A percentile compares a stretch with the other conserved stretches of the same genome.
phyloP scores from a whole-genome alignment of 257 asterid genomes.

The Forsythia suspensa region DNA sequence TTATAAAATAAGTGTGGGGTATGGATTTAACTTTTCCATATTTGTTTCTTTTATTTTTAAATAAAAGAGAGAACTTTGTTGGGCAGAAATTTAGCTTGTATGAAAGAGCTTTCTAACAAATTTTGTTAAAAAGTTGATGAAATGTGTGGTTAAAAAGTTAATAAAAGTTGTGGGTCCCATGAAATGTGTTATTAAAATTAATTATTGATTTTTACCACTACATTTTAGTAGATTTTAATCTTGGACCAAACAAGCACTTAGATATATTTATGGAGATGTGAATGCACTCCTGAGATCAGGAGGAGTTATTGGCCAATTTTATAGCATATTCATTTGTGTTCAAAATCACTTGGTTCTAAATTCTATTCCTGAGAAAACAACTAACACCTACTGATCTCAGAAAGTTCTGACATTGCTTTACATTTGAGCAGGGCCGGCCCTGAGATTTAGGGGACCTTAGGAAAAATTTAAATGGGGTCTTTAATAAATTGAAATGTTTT shows the following conservation, averaged over 20 bases:
- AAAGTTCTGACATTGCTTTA: neutral
- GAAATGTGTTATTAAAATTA: too few relatives aligned
- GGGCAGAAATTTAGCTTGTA: neutral
- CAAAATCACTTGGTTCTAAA: neutral
- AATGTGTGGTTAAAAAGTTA: too few relatives aligned
- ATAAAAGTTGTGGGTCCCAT: too few relatives aligned
- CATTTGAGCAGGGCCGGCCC: too few relatives aligned
- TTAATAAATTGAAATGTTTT: too few relatives aligned
- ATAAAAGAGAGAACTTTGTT: neutral
- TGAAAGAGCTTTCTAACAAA: too few relatives aligned
- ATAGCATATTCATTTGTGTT: neutral
- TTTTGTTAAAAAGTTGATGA: too few relatives aligned
- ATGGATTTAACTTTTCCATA: slow-evolving; percentile 1
- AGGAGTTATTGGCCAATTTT: neutral
- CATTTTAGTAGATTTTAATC: too few relatives aligned
- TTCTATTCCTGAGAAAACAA: neutral
- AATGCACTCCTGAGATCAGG: neutral
- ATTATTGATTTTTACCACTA: too few relatives aligned
- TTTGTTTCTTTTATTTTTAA: neutral
- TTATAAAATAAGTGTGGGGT: neutral
- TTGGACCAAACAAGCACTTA: too few relatives aligned
- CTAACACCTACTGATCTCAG: neutral
- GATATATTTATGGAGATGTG: neutral
- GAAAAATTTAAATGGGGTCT: too few relatives aligned
- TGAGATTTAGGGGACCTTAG: too few relatives aligned